Conservation (phyloP, 2,329 filamentous ascomycete genomes). For the Cyphellophora attinorum region DNA sequence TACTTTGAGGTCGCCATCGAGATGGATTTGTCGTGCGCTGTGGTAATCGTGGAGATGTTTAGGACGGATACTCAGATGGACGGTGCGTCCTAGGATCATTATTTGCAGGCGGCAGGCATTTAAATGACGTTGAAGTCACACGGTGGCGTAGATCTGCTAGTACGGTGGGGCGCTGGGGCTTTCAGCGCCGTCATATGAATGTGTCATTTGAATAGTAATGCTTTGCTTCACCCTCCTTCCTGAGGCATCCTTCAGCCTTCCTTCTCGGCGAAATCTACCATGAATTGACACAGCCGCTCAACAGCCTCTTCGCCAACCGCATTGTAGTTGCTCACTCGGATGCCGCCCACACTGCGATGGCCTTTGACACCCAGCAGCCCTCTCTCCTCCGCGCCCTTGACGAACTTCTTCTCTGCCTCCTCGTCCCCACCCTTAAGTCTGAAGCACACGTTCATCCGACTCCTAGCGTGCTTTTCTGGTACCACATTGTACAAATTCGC, state of each 20-base stretch:
- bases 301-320: conserved; percentile 51
- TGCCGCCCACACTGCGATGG: conserved; percentile 76
- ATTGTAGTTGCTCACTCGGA: conserved; percentile 84
- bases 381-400: conserved; percentile 58
- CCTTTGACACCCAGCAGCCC: conserved; percentile 77
- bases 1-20: conserved; percentile 57
- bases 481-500: conserved; percentile 64
- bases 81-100: no score
- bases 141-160: no score
- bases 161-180: conserved; percentile 19
- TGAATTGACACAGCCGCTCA: conserved; percentile 31
- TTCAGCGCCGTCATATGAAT: conserved; percentile 19
- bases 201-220: conserved; percentile 19
- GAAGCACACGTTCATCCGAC: conserved; percentile 95
- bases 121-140: no score
- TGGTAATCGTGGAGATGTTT: no score
- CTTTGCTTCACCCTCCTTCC: no score
- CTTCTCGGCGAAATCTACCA: conserved; percentile 46
- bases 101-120: no score
- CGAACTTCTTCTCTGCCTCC: conserved; percentile 64
- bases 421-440: conserved; percentile 42
- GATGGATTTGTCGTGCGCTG: no score
- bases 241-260: conserved; percentile 24
- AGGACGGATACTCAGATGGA: no score
- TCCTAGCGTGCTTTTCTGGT: conserved; percentile 64